Evolutionary conservation across 805 yeast species (phyloP).

Genomic region (Kluyveromyces dobzhanskii): DNA sequence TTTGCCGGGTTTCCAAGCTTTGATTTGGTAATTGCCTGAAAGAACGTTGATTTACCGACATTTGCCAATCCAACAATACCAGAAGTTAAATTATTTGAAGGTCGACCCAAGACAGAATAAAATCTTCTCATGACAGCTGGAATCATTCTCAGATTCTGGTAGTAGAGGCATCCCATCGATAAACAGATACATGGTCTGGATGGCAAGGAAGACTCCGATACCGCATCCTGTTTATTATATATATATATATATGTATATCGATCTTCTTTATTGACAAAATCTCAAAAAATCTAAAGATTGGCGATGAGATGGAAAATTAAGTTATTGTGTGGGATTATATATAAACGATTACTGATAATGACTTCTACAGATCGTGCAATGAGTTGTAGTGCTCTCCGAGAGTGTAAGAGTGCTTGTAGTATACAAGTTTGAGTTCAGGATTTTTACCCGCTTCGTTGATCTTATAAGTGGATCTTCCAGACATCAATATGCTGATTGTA

Average conservation of each 20-base stretch:
- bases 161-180: too few species aligned
- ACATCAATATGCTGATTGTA: conserved; percentile 69
- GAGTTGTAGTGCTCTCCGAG: conserved; percentile 96
- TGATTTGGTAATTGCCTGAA: conserved; percentile 71
- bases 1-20: conserved; percentile 67
- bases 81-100: conserved; percentile 27
- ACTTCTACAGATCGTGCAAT: conserved; percentile 41
- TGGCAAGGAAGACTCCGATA: too few species aligned
- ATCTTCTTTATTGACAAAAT: too few species aligned
- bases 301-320: too few species aligned
- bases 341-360: neutral
- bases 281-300: too few species aligned
- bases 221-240: too few species aligned
- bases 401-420: conserved; percentile 77
- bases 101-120: conserved; percentile 6
- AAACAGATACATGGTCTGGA: too few species aligned
- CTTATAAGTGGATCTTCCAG: conserved; percentile 59
- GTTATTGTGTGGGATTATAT: too few species aligned
- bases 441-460: conserved; percentile 52
- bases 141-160: too few species aligned
- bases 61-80: conserved; percentile 80
- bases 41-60: conserved; percentile 74
- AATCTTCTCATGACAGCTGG: conserved; percentile 1
- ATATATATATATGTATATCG: too few species aligned
- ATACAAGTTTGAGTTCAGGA: conserved; percentile 61